Evolutionary conservation across 129 eudicot genomes (phyloP), one percentile per base, ranked within the genome.

Genomic region (Apium graveolens): DNA sequence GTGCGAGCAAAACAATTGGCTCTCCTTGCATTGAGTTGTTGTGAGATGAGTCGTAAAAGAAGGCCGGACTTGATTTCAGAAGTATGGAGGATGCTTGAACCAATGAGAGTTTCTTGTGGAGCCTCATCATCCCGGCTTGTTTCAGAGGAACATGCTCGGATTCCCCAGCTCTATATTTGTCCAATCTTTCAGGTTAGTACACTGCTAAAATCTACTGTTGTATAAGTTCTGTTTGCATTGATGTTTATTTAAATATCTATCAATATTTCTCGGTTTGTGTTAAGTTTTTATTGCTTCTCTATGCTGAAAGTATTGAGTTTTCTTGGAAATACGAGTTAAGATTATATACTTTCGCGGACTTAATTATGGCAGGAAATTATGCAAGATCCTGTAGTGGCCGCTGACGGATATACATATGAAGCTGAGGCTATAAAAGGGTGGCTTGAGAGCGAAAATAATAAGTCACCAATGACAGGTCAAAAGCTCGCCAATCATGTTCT

Each of bases 1-100:
- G 92, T 91, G 76, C 97, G 86, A 72, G 99, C 99, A 4, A 87
- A 89, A 80, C 97, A 92, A 86, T 68, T 96, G 90, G 97, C 90
- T 82, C 91, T 80, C 75, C 41, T 90, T 14, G 99, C 91, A 73
- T 32, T 92, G 75, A 82, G 91, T 62, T 96, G 99, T 78, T 89
- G 95, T 75, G 90, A 92, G 35, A 79, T 53, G 84, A 78, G 81
- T 35, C 80, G 92, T 6, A 85, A 46, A 18, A 81, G 70, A n/a
- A 82, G 97, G 21, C 97, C 99, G 0, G 97, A 96, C 71, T 93
- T 96, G 83, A 85, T 77, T 3, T 82, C 91, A 0, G 99, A 92
- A 75, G 94, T 80, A 4, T 96, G 97, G 97, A 90, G 92, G 85
- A 92, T 90, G 72, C 93, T 96, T 35, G 96, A 90, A 81, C 92